Percentiles rank a stretch among this genome's conserved stretches.
Evolutionary conservation across 441 rosid genomes (phyloP).

Genomic region (Erysimum pusillum): DNA sequence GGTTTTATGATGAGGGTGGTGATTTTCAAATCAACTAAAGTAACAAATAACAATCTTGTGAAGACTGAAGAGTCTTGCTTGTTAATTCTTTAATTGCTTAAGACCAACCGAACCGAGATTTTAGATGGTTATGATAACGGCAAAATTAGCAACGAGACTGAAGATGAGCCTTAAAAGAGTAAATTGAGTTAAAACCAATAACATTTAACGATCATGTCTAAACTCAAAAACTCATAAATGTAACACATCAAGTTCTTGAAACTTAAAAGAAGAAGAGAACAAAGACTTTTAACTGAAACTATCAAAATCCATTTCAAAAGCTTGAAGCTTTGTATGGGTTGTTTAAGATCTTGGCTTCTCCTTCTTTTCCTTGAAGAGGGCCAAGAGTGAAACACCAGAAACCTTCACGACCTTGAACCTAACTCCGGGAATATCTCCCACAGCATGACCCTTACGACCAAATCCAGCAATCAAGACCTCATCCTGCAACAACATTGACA

Average conservation of each 20-base stretch:
- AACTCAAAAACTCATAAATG: conserved; percentile 6
- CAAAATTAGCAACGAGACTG: fast-evolving
- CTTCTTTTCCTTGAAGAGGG: conserved; percentile 76
- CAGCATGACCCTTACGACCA: conserved; percentile 69
- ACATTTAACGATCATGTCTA: background rate
- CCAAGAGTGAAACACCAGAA: conserved; percentile 73
- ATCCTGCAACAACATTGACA: conserved; percentile 44
- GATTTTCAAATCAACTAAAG: too few species aligned
- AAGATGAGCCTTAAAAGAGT: too few species aligned
- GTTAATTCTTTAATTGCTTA: too few species aligned
- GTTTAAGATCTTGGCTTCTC: conserved; percentile 74
- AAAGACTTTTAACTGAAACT: conserved; percentile 29
- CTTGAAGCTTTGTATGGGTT: background rate
- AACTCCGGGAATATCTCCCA: conserved; percentile 76
- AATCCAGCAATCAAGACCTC: conserved; percentile 69
- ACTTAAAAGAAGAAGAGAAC: background rate
- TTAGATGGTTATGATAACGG: background rate
- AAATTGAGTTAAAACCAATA: background rate
- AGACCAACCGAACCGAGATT: too few species aligned
- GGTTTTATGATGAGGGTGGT: too few species aligned
- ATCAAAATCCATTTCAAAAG: conserved; percentile 33
- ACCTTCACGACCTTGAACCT: conserved; percentile 80
- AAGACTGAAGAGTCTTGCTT: background rate
- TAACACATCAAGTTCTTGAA: conserved; percentile 21
- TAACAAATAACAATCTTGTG: too few species aligned